Conservation (phyloP, 1,139 yeast genomes). For the Pneumocystis oryctolagi region DNA sequence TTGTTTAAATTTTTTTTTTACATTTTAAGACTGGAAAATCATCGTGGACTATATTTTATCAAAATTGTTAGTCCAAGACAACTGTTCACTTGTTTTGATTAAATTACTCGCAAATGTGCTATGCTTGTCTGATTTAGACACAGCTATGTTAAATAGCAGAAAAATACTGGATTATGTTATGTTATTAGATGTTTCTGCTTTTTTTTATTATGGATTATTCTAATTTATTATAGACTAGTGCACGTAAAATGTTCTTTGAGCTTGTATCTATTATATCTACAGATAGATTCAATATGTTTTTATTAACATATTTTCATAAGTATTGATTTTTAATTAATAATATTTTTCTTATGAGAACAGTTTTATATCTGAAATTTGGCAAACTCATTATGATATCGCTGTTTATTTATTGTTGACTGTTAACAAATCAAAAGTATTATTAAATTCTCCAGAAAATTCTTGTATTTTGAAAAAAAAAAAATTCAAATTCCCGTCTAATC, state of each 20-base stretch:
- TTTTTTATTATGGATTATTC: background rate
- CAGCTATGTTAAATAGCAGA: constrained; percentile 16
- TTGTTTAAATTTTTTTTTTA: background rate
- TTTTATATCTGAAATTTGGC: background rate
- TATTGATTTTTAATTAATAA: background rate
- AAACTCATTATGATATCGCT: background rate
- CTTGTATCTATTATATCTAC: constrained; percentile 25
- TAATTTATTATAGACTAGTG: background rate
- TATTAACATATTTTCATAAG: constrained; percentile 15
- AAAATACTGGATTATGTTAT: constrained; percentile 12
- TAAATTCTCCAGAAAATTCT: background rate
- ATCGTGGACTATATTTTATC: background rate
- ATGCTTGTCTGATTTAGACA: constrained; percentile 18
- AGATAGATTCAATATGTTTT: constrained; percentile 17
- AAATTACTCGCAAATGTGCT: constrained; percentile 12
- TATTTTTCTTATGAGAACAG: background rate
- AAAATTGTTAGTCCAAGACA: background rate
- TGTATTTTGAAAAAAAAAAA: background rate
- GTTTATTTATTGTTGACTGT: background rate
- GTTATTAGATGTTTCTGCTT: background rate
- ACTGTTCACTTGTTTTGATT: background rate
- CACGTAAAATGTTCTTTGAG: constrained; percentile 27
- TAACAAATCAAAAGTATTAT: background rate
- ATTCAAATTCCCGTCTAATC: background rate
- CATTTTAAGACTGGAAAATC: background rate